Percentiles rank a stretch among this genome's conserved stretches.
Conservation (phyloP, 345 rosid species). For the Excoecaria agallocha region DNA sequence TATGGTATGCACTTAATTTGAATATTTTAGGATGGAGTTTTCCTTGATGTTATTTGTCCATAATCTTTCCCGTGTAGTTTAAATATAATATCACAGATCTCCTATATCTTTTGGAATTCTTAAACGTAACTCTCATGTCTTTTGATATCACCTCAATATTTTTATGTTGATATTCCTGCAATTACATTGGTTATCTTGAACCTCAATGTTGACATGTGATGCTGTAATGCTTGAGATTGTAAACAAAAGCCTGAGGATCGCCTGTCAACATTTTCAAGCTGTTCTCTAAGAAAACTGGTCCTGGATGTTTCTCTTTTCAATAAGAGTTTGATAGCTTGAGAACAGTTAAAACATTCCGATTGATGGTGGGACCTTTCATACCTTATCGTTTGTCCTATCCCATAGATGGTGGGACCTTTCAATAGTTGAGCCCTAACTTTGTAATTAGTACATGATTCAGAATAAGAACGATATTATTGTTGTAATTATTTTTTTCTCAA, state of each 20-base stretch:
- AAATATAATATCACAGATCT: neutral
- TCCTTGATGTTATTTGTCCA: neutral
- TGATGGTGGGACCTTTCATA: too few relatives aligned
- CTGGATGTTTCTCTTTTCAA: neutral
- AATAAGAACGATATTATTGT: neutral
- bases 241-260: neutral
- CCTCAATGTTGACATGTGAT: neutral
- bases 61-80: neutral
- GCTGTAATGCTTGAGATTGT: neutral
- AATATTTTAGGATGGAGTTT: neutral
- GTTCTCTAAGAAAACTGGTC: neutral
- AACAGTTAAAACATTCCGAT: conserved; percentile 10
- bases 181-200: neutral
- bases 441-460: neutral
- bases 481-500: neutral
- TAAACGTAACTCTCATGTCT: neutral
- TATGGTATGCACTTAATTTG: conserved; percentile 57
- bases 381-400: conserved; percentile 5
- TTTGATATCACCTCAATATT: neutral
- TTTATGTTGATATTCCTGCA: neutral
- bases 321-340: conserved; percentile 12
- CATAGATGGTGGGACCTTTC: conserved; percentile 20
- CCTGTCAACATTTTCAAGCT: neutral
- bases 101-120: neutral
- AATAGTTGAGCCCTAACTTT: neutral